Conservation (phyloP, 306 rosid species). For the Prunus fruticosa region DNA sequence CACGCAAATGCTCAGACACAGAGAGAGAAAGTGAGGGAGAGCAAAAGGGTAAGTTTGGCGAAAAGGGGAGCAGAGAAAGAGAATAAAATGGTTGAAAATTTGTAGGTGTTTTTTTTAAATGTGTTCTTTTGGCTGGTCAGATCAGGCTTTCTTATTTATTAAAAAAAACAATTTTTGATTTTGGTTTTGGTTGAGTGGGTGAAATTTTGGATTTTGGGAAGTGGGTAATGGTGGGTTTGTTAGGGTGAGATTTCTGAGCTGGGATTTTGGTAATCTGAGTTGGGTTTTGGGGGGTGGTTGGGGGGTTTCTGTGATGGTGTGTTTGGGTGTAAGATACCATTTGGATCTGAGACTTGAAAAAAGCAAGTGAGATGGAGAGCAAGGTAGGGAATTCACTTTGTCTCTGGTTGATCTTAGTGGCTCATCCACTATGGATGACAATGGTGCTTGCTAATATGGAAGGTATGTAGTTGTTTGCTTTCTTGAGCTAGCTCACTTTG, state of each 20-base stretch:
- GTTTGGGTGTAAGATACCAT: conserved; percentile 41
- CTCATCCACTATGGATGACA: conserved; percentile 56
- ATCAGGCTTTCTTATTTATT: conserved; percentile 42
- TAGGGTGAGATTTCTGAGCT: conserved; percentile 38
- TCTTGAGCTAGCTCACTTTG: neutral
- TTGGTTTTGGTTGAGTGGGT: conserved; percentile 31
- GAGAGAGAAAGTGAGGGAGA: conserved; percentile 22
- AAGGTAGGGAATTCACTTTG: conserved; percentile 51
- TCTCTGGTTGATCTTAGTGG: conserved; percentile 48
- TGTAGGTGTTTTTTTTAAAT: conserved; percentile 26
- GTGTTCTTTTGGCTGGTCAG: conserved; percentile 40
- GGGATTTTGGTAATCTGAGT: conserved; percentile 30
- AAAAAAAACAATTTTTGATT: neutral
- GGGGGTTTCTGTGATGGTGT: conserved; percentile 45
- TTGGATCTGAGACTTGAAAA: conserved; percentile 75
- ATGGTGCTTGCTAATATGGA: conserved; percentile 89
- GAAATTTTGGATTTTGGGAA: neutral
- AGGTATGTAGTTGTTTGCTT: conserved; percentile 41
- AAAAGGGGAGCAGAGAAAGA: conserved; percentile 29
- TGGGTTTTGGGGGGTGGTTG: conserved; percentile 12
- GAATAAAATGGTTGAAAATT: conserved; percentile 26
- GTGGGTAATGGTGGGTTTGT: conserved; percentile 47
- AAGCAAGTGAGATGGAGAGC: conserved; percentile 49
- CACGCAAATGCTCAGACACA: conserved; percentile 33
- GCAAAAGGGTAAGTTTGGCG: conserved; percentile 24